Conservation (phyloP, 2,329 filamentous ascomycete species). For the Aspergillus phoenicis region DNA sequence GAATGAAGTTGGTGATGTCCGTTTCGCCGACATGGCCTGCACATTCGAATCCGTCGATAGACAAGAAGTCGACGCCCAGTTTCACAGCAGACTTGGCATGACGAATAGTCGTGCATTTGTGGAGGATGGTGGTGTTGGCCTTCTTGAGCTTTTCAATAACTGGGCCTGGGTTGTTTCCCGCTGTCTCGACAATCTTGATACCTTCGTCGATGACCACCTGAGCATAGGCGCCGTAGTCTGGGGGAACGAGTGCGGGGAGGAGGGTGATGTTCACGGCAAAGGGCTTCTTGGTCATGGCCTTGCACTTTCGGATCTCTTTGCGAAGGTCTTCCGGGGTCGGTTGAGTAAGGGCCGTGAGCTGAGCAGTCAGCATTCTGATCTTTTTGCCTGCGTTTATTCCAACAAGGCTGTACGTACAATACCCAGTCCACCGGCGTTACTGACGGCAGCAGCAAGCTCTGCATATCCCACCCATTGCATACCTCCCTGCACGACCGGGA, state of each 20-base stretch:
- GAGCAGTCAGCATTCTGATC: neutral
- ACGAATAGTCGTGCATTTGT: conserved; percentile 97
- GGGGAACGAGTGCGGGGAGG: conserved; percentile 83
- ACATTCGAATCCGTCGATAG: conserved; percentile 97
- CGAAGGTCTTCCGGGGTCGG: conserved; percentile 88
- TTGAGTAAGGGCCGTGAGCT: conserved; percentile 73
- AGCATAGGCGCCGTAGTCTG: conserved; percentile 89
- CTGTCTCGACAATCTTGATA: conserved; percentile 87
- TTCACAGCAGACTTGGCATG: conserved; percentile 91
- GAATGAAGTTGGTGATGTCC: conserved; percentile 59
- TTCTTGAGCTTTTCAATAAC: conserved; percentile 87
- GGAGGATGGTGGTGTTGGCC: conserved; percentile 75
- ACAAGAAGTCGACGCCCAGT: conserved; percentile 93
- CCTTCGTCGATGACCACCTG: conserved; percentile 93
- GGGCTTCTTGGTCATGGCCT: conserved; percentile 62
- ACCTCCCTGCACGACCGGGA: conserved; percentile 54
- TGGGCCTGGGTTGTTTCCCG: conserved; percentile 85
- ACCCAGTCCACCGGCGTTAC: conserved; percentile 56
- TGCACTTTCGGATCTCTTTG: conserved; percentile 87
- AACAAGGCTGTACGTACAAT: conserved; percentile 43
- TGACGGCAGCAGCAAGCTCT: conserved; percentile 56
- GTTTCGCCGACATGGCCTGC: conserved; percentile 66
- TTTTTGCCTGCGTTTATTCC: too few relatives aligned
- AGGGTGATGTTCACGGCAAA: conserved; percentile 97
- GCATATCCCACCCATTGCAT: conserved; percentile 62